These are phyloP conservation scores for Hyaloperonospora arabidopsidis DNA, from an alignment of 352 stramenopile genomes.

Conservation along the genomic window DNA sequence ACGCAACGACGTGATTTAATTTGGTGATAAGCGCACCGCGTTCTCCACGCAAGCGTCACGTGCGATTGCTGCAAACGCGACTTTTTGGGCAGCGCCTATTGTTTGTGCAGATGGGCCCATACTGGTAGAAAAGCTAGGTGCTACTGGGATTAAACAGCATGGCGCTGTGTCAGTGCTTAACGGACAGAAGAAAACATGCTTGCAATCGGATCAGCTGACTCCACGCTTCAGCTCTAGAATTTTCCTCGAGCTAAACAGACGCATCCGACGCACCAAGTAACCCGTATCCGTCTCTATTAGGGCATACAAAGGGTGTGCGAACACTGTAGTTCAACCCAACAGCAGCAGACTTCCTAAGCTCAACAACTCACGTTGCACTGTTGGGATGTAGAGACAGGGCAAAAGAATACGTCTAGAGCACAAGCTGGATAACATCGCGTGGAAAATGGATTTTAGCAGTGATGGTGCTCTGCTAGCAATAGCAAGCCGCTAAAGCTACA, in stretches of 20 bases:
- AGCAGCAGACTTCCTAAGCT: no score
- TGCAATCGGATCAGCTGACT: conserved; percentile 14
- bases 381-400: no score
- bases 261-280: conserved; percentile 8
- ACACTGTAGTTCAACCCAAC: no score
- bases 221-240: conserved; percentile 11
- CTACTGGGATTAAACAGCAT: no score
- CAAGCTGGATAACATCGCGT: conserved; percentile 69
- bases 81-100: conserved; percentile 50
- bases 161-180: conserved; percentile 41
- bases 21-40: conserved; percentile 39
- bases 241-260: conserved; percentile 14
- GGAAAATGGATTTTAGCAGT: conserved; percentile 63
- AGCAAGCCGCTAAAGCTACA: no score
- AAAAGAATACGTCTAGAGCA: conserved; percentile 30
- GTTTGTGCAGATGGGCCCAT: conserved; percentile 31
- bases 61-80: conserved; percentile 48
- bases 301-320: no score
- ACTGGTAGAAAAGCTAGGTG: no score
- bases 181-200: conserved; percentile 54
- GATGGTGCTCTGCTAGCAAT: conserved; percentile 62
- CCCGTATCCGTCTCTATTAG: conserved; percentile 26
- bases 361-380: no score
- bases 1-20: conserved; percentile 51
- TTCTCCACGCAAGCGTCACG: conserved; percentile 38